Evolutionary conservation across 2,329 filamentous ascomycete genomes (phyloP).

Genomic region (Microdochium paspali): DNA sequence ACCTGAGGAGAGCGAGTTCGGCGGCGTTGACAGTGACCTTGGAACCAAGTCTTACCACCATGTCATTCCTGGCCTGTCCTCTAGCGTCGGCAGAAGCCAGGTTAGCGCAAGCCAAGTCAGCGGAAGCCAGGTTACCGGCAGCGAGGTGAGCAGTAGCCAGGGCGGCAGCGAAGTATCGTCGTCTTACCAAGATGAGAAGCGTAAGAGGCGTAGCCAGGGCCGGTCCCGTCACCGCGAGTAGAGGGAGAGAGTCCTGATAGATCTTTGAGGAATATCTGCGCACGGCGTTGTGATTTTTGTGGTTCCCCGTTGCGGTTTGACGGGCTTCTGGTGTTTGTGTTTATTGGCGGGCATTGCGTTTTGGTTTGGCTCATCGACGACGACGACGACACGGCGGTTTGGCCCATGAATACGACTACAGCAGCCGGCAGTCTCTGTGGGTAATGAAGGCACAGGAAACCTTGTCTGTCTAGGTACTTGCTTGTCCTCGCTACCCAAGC

Average conservation of each 20-base stretch:
- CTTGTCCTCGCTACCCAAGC: no score
- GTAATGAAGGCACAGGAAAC: no score
- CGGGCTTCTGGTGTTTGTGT: no score
- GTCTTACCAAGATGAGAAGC: constrained; percentile 30
- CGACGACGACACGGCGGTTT: no score
- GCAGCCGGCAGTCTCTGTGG: no score
- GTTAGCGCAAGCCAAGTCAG: no score
- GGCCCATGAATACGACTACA: no score
- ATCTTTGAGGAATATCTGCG: background rate
- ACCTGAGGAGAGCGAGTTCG: constrained; percentile 24
- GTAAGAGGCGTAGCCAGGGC: constrained; percentile 26
- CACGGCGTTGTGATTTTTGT: background rate
- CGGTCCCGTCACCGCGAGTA: constrained; percentile 15
- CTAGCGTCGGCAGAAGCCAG: constrained; percentile 14
- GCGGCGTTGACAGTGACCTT: constrained; percentile 31
- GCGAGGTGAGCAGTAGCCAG: constrained; percentile 7
- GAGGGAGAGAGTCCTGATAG: background rate
- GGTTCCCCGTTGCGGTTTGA: background rate
- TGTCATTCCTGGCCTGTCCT: constrained; percentile 41
- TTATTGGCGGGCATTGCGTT: no score
- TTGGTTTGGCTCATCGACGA: no score
- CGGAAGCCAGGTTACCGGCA: constrained; percentile 1
- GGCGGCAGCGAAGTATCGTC: constrained; percentile 17
- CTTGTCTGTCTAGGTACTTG: no score
- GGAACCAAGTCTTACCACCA: constrained; percentile 51